Conservation (phyloP, 352 stramenopile genomes). For the Elongisporangium anandrum region DNA sequence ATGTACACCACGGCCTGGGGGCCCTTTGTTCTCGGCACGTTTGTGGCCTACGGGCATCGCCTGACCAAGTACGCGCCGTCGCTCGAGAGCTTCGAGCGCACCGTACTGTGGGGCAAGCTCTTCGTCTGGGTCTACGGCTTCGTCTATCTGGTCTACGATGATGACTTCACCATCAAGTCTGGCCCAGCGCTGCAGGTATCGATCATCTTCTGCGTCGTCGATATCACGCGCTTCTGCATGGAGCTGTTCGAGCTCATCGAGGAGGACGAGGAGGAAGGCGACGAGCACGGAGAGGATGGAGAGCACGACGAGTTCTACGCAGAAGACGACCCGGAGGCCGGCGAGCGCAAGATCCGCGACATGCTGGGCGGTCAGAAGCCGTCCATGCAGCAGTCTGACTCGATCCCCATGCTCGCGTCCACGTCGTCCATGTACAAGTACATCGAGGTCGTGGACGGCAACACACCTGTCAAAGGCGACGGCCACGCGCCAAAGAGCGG, state of each 20-base stretch:
- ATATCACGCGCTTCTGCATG: slow-evolving; percentile 59
- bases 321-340: neutral
- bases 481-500: neutral
- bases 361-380: neutral
- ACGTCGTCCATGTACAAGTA: neutral
- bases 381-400: neutral
- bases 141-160: slow-evolving; percentile 36
- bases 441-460: neutral
- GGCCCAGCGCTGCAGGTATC: slow-evolving; percentile 44
- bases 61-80: slow-evolving; percentile 30
- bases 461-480: neutral
- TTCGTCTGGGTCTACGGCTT: slow-evolving; percentile 42
- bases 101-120: slow-evolving; percentile 46
- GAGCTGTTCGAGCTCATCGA: slow-evolving; percentile 45
- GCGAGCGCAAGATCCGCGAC: neutral
- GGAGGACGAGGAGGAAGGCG: slow-evolving; percentile 38
- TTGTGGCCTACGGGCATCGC: slow-evolving; percentile 30
- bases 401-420: neutral
- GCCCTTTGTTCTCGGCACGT: slow-evolving; percentile 27
- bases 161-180: slow-evolving; percentile 48
- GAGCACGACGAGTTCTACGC: neutral
- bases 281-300: slow-evolving; percentile 12
- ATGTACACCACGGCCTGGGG: slow-evolving; percentile 49
- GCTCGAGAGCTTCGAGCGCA: slow-evolving; percentile 43
- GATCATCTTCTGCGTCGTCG: slow-evolving; percentile 42